Base-by-base conservation (phyloP, 768 basidiomycete species). In the Naganishia friedmannii region DNA sequence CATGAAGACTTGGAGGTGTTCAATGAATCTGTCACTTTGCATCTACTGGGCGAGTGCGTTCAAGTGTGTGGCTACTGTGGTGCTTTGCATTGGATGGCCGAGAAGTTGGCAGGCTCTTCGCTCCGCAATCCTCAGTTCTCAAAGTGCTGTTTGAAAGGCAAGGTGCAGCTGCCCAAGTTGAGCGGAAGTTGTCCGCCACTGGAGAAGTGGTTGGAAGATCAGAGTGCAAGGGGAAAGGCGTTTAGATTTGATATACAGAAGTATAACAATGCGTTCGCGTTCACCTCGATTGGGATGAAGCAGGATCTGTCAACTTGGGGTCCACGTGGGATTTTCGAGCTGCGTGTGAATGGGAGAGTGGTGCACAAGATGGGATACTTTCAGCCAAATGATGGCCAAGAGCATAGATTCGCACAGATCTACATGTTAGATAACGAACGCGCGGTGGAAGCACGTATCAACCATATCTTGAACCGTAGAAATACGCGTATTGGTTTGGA, bases 211-310 rank as follows among this genome's bases (percentile, higher is more conserved):
- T 29, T 23, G 34, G 34, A 37, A 54, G 32, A 19, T 45, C 15
- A 21, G 23, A 15, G 7, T 26, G 31, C 28, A 58, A 23, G 31
- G 23, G 53, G 53, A 13, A 56, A 67, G 45, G 54, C 65, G 34
- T 73, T 73, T 46, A 34, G 63, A 21, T 28, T 39, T 26, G 26
- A 68, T 55, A 73, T 73, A n/a, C 70, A 65, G 15, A 31, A 53
- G n/a, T 74, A 72, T 63, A 74, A 74, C 68, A 71, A 74, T 57
- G 67, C 71, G 17, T 39, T 74, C 8, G 53, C 73, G 15, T 74
- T 74, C 39, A 69, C 68, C 2, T 72, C 70, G 1, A 37, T 72
- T 26, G 70, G 73, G 13, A 71, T 69, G 26, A 57, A 66, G 23
- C 8, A 31, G 15, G 71, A 71, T 53, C 23, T 32, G 31, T 3